These are phyloP conservation scores for Ogataea trehalophila DNA, from an alignment of 805 yeast species.

Conservation along the genomic window DNA sequence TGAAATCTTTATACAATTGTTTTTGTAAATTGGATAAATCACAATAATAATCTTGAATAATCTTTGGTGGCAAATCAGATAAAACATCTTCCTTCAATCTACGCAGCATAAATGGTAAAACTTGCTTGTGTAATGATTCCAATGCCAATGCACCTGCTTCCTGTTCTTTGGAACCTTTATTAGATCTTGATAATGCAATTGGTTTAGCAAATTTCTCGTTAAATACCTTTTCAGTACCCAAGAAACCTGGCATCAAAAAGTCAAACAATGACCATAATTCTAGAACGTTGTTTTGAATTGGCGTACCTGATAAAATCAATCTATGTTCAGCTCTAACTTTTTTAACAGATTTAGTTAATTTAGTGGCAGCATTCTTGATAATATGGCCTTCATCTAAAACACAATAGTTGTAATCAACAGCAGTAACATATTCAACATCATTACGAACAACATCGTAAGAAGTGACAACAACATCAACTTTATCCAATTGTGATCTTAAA, in stretches of 20 bases:
- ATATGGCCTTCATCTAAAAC: slow-evolving; percentile 97
- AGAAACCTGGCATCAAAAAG: slow-evolving; percentile 96
- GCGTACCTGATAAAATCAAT: slow-evolving; percentile 90
- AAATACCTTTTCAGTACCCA: slow-evolving; percentile 91
- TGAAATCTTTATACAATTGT: slow-evolving; percentile 83
- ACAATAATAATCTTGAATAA: slow-evolving; percentile 97
- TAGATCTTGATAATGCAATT: slow-evolving; percentile 86
- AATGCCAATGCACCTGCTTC: slow-evolving; percentile 95
- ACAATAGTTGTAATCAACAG: slow-evolving; percentile 81
- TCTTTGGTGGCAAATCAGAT: slow-evolving; percentile 95
- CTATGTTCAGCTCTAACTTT: slow-evolving; percentile 81
- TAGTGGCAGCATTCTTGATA: slow-evolving; percentile 85
- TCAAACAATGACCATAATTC: slow-evolving; percentile 98
- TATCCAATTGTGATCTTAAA: slow-evolving; percentile 46
- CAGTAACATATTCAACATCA: slow-evolving; percentile 62
- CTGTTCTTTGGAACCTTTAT: slow-evolving; percentile 89
- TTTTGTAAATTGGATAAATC: slow-evolving; percentile 89
- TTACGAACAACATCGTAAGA: slow-evolving; percentile 96
- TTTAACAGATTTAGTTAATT: slow-evolving; percentile 85
- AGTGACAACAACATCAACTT: slow-evolving; percentile 83
- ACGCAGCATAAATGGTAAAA: slow-evolving; percentile 91
- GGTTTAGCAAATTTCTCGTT: slow-evolving; percentile 97
- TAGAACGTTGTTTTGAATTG: slow-evolving; percentile 93
- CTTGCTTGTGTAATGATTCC: slow-evolving; percentile 95
- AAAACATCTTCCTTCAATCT: slow-evolving; percentile 94